Evolutionary conservation across 768 basidiomycete species (phyloP), one percentile per base, ranked within the genome.

Genomic region (Rhodocollybia butyracea): DNA sequence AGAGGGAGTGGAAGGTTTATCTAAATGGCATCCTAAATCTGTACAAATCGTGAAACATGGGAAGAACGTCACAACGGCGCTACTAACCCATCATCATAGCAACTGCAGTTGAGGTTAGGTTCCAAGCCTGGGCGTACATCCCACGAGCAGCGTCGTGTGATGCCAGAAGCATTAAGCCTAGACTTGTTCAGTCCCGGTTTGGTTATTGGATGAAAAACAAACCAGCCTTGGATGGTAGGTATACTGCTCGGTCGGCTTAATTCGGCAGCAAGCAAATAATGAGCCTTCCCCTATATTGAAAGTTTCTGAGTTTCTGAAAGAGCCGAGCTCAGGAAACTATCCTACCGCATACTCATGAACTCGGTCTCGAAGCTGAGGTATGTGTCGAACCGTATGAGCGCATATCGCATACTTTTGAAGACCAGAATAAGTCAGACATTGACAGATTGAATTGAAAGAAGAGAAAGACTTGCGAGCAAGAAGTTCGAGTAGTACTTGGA

Each of bases 1-100:
- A 40, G n/a, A 5, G 12, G 36, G 22, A 17, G 19, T 31, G 5
- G 40, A 50, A 21, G 26, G 15, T 39, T 43, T 56, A n/a, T 51
- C 56, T 15, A 57, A 29, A 45, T 57, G 48, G 24, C 56, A 57
- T 21, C 50, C 56, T 30, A 57, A 29, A 45, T 57, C 56, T 57
- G 42, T 26, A 17, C 19, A 40, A 34, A 24, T 5, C 24, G 22
- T 10, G 15, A 7, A 21, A 34, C 22, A 26, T n/a, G n/a, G 17
- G 17, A 30, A 24, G 21, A 46, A 30, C 4, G 12, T 31, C 38
- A 26, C 13, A 39, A 42, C 17, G 6, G 36, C 11, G 36, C 12
- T 4, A 52, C 56, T 17, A 40, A 52, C 56, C 56, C 38, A 38
- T 51, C 42, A 57, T 45, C 56, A 57, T 57, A 15, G 56, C 56